Base-by-base conservation (phyloP, 2,329 filamentous ascomycete species). In the Fusarium sp. region DNA sequence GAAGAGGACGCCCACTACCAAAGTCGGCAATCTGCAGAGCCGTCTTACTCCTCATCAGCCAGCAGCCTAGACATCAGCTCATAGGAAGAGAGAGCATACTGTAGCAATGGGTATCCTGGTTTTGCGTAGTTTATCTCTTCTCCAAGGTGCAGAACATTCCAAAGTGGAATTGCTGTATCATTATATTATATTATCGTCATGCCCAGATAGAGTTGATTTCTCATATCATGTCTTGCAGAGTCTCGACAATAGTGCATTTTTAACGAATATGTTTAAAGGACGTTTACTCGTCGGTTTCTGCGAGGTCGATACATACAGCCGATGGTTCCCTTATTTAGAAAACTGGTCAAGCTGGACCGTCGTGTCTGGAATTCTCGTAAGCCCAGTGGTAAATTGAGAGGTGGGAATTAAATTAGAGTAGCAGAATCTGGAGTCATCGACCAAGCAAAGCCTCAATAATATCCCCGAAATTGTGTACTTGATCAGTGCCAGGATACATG, bases 11-110 rank as follows among this genome's bases (percentile, higher is more conserved):
- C 33, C 31, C n/a, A 38, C 23, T 33, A 21, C 56, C 37, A 37
- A 33, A 61, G 11, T 49, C 56, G 52, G 44, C 18, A 54, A 48
- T 38, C 19, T 39, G 27, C 62, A 42, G 31, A 18, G 31, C 23
- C 23, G 48, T 44, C 33, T 72, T 65, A 72, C 69, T 58, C 58
- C 57, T 51, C 38, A 46, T 59, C 16, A 23, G 25, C n/a, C 38
- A 31, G 25, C 67, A 69, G 70, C 63, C 67, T 58, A 60, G 57
- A 58, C 60, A 54, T 48, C n/a, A 46, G 25, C 27, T 49, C 35
- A 23, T 37, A 37, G 35, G 35, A 52, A 45, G 46, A 60, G 60
- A 42, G 44, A 27, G 21, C 19, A 29, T 29, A 46, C 44, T 29
- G 44, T 15, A 16, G 37, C 16, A 38, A 23, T n/a, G n/a, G 31